A percentile compares a stretch with the other conserved stretches of the same genome.
Conservation (phyloP, 2,329 filamentous ascomycete species). For the Dothistroma pini region DNA sequence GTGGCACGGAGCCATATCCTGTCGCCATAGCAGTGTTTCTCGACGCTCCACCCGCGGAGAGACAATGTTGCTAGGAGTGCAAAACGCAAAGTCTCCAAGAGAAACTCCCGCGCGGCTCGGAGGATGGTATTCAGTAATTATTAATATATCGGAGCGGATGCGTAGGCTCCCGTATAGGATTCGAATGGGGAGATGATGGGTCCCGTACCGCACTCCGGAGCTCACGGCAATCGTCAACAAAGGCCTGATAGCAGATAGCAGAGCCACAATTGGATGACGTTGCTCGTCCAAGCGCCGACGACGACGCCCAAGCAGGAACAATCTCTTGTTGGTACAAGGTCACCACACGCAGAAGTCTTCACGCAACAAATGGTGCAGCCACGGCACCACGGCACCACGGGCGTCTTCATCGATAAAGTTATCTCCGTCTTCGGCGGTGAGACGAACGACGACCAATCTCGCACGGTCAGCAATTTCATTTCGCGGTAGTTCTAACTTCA, state of each 20-base stretch:
- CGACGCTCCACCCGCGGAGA: background rate
- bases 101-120: background rate
- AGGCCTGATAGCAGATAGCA: no score
- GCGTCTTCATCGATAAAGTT: background rate
- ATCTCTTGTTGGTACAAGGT: no score
- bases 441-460: background rate
- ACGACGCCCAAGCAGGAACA: no score
- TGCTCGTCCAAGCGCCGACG: no score
- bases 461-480: background rate
- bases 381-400: no score
- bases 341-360: no score
- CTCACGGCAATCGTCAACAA: no score
- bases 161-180: background rate
- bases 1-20: conserved; percentile 39
- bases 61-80: background rate
- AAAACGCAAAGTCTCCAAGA: background rate
- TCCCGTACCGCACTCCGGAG: no score
- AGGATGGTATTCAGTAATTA: background rate
- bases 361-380: no score
- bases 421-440: background rate
- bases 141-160: background rate
- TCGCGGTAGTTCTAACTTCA: no score
- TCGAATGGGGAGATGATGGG: background rate
- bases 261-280: no score
- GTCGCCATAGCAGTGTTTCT: conserved; percentile 14